These are phyloP conservation scores for Pleurotus eryngii DNA, from an alignment of 768 basidiomycete species.

Conservation along the genomic window DNA sequence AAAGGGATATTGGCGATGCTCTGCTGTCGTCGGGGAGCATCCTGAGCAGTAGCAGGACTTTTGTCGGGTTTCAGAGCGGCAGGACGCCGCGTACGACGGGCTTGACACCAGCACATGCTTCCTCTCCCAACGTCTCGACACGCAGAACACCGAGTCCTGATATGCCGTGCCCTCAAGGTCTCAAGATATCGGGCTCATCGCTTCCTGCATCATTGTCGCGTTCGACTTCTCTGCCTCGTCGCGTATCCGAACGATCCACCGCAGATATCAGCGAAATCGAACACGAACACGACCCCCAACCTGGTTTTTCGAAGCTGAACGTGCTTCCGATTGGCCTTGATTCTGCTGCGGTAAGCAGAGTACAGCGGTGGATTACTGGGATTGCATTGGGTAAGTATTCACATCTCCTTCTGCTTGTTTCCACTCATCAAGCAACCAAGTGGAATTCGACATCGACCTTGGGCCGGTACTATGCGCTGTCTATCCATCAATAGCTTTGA, in stretches of 20 bases:
- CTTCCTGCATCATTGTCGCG: neutral
- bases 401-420: neutral
- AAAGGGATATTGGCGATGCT: slow-evolving; percentile 1
- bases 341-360: neutral
- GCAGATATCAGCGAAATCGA: neutral
- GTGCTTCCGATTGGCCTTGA: slow-evolving; percentile 1
- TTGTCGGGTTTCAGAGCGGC: neutral
- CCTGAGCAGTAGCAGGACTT: neutral
- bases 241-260: neutral
- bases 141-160: neutral
- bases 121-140: neutral
- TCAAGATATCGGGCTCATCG: neutral
- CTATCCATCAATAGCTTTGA: slow-evolving; percentile 64
- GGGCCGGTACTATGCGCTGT: slow-evolving; percentile 76
- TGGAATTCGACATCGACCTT: slow-evolving; percentile 86
- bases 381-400: slow-evolving; percentile 8
- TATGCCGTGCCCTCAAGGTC: neutral
- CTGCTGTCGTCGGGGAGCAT: neutral
- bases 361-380: slow-evolving; percentile 12
- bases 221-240: neutral
- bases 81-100: neutral
- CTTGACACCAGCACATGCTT: neutral
- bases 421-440: slow-evolving; percentile 29
- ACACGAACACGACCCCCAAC: neutral
- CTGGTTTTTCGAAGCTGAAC: neutral